Percentiles rank a stretch among this genome's conserved stretches.
Conservation (phyloP, 2,329 filamentous ascomycete species). For the Sclerotinia subarctica region DNA sequence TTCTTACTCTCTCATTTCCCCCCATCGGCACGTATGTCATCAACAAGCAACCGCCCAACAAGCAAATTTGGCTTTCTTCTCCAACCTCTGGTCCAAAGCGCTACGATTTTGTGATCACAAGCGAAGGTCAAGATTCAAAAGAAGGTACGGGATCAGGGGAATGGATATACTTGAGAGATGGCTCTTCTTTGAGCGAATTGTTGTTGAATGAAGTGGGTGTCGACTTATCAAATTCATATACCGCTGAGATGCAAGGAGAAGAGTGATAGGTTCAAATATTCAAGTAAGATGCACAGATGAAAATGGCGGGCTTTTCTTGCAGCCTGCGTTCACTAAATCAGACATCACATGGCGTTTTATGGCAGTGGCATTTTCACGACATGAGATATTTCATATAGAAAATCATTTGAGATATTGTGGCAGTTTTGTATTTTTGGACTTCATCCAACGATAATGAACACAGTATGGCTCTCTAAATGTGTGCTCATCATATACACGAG, state of each 20-base stretch:
- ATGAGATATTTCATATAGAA: background rate
- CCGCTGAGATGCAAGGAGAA: background rate
- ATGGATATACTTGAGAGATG: slow-evolving; percentile 88
- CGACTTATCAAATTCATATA: slow-evolving; percentile 38
- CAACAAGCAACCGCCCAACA: slow-evolving; percentile 98
- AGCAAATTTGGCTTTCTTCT: slow-evolving; percentile 94
- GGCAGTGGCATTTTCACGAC: slow-evolving; percentile 6
- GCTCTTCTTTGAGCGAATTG: slow-evolving; percentile 69
- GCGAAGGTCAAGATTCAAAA: slow-evolving; percentile 74
- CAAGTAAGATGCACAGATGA: background rate
- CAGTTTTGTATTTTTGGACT: background rate
- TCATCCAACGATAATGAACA: background rate
- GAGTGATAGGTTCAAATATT: background rate
- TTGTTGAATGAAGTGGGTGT: slow-evolving; percentile 74
- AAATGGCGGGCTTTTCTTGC: background rate
- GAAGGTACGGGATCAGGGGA: slow-evolving; percentile 69
- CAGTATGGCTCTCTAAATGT: background rate
- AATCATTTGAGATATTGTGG: background rate
- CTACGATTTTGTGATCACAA: slow-evolving; percentile 79
- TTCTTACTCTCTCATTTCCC: slow-evolving; percentile 72
- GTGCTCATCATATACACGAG: background rate
- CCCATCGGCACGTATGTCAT: slow-evolving; percentile 80
- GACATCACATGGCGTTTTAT: background rate
- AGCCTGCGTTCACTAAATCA: background rate
- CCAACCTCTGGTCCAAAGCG: slow-evolving; percentile 89